Conservation (phyloP, 2,329 filamentous ascomycete species). For the Fusarium cyanostomum region DNA sequence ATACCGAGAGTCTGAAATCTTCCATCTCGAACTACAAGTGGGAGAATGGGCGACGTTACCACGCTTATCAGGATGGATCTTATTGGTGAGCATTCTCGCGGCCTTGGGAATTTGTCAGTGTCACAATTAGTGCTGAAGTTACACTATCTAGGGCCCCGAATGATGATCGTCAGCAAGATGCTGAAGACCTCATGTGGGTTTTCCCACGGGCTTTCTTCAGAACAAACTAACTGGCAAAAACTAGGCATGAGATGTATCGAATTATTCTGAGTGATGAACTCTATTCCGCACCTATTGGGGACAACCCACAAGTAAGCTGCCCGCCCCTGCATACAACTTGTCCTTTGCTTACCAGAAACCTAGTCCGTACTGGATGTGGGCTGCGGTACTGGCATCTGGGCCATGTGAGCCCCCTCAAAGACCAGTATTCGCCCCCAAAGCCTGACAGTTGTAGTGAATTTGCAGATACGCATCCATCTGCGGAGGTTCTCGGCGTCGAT, state of each 20-base stretch:
- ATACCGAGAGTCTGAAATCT: constrained; percentile 30
- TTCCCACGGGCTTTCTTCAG: fast-evolving
- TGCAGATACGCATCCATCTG: constrained; percentile 20
- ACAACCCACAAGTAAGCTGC: constrained; percentile 37
- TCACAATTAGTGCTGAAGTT: fast-evolving
- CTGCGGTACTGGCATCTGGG: constrained; percentile 51
- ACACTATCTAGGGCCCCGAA: constrained; percentile 37
- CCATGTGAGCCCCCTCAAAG: background rate
- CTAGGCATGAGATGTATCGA: constrained; percentile 42
- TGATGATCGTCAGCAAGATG: constrained; percentile 42
- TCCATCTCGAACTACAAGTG: constrained; percentile 45
- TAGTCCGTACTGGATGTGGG: constrained; percentile 46
- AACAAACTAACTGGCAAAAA: fast-evolving
- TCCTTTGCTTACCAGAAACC: background rate
- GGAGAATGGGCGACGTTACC: constrained; percentile 60
- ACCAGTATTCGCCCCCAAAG: no score
- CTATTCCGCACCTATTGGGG: constrained; percentile 45
- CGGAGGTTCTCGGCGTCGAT: constrained; percentile 19
- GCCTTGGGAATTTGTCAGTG: fast-evolving
- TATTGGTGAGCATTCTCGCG: constrained; percentile 38
- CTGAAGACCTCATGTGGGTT: constrained; percentile 41
- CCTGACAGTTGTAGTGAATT: constrained; percentile 5
- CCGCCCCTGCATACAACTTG: fast-evolving
- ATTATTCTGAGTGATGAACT: constrained; percentile 46
- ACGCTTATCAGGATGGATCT: constrained; percentile 56